These are phyloP conservation scores for Fallopia convolvulus DNA, from an alignment of 148 eudicot genomes.

Conservation along the genomic window DNA sequence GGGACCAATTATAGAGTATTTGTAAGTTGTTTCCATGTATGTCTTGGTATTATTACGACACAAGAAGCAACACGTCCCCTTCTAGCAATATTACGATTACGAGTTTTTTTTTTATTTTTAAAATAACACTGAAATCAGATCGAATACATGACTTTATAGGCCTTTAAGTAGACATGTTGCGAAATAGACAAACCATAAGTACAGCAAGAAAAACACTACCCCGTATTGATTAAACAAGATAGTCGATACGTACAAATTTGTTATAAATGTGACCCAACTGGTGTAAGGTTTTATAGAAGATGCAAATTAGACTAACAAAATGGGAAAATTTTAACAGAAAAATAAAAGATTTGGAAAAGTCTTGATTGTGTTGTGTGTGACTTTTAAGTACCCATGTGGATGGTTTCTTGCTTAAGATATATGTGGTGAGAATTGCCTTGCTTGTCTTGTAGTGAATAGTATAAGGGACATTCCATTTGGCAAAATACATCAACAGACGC, in stretches of 20 bases:
- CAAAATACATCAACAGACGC: no score
- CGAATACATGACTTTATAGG: not conserved
- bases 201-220: not conserved
- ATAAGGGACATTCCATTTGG: not conserved
- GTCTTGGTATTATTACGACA: conserved; percentile 7
- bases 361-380: not conserved
- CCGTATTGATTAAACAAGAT: not conserved
- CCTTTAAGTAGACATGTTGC: not conserved
- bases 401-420: not conserved
- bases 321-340: not conserved
- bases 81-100: not conserved
- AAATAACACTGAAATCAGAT: not conserved
- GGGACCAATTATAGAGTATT: not conserved
- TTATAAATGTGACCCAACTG: not conserved
- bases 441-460: not conserved
- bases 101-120: not conserved
- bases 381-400: not conserved
- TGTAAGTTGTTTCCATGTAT: not conserved
- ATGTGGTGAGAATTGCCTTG: not conserved
- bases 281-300: not conserved
- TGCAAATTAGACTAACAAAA: not conserved
- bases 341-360: not conserved
- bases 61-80: not conserved
- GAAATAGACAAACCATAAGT: not conserved
- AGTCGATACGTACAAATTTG: not conserved